phyloP scores from a whole-genome alignment of 768 basidiomycete genomes.

The Hemileccinum impolitum region DNA sequence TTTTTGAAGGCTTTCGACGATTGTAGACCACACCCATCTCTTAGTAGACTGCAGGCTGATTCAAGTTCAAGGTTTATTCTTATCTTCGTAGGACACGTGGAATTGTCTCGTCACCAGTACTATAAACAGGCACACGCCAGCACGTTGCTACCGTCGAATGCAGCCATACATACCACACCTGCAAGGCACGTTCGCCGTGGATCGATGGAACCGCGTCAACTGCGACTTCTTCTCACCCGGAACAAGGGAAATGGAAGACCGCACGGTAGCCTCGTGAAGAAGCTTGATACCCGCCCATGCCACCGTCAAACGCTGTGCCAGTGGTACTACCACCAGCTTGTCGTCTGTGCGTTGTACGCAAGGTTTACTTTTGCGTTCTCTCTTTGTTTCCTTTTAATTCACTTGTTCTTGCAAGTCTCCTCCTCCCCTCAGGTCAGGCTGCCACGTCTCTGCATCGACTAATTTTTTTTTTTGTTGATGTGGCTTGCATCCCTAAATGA shows the following conservation, averaged over 20 bases:
- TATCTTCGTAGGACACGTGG: neutral
- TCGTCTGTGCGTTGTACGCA: slow-evolving; percentile 3
- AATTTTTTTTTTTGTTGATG: neutral
- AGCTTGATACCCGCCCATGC: slow-evolving; percentile 15
- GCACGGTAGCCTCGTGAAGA: slow-evolving; percentile 18
- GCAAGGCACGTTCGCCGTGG: slow-evolving; percentile 5
- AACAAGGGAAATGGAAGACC: slow-evolving; percentile 6
- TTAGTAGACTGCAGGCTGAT: neutral
- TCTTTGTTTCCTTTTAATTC: neutral
- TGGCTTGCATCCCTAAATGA: slow-evolving; percentile 4
- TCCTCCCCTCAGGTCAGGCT: neutral
- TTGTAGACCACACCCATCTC: too few species aligned
- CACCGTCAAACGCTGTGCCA: slow-evolving; percentile 4
- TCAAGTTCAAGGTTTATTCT: neutral
- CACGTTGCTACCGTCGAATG: too few species aligned
- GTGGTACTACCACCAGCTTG: neutral
- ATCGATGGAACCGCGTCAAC: neutral
- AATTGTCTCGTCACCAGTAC: too few species aligned
- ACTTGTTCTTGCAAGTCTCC: neutral
- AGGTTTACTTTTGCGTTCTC: neutral
- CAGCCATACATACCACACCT: slow-evolving; percentile 1
- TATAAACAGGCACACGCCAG: too few species aligned
- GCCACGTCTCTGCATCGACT: neutral
- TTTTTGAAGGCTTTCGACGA: too few species aligned
- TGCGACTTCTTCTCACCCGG: neutral